Conservation (phyloP, 176 grass and related monocot species). For the Puccinellia tenuiflora region DNA sequence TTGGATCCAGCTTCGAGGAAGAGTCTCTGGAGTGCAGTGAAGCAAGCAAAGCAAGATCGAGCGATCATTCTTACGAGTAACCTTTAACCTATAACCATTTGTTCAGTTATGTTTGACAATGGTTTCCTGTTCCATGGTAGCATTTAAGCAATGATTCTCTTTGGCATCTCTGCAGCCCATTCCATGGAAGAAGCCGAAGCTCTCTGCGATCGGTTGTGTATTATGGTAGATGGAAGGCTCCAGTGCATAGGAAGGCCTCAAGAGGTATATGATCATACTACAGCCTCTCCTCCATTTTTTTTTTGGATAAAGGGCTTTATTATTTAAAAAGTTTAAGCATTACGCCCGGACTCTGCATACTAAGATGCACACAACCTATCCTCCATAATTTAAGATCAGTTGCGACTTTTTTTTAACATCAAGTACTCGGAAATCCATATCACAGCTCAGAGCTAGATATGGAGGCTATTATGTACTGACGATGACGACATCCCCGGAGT, state of each 20-base stretch:
- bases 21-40: slow-evolving; percentile 53
- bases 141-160: background rate
- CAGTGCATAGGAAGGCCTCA: slow-evolving; percentile 56
- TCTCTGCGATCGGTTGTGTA: slow-evolving; percentile 63
- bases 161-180: slow-evolving; percentile 38
- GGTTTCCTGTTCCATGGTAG: background rate
- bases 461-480: slow-evolving; percentile 60
- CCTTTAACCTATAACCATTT: background rate
- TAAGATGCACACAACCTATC: too few species aligned
- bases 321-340: too few species aligned
- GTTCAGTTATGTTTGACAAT: background rate
- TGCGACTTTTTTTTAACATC: background rate
- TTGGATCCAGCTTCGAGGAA: slow-evolving; percentile 75
- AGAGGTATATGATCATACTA: slow-evolving; percentile 35
- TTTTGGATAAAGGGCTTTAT: too few species aligned
- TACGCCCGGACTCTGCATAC: too few species aligned
- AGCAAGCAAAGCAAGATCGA: slow-evolving; percentile 56
- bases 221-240: slow-evolving; percentile 68
- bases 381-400: background rate
- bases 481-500: slow-evolving; percentile 34
- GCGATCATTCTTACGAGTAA: slow-evolving; percentile 82
- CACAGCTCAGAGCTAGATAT: slow-evolving; percentile 57
- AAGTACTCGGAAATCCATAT: background rate
- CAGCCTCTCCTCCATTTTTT: too few species aligned
- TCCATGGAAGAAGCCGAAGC: slow-evolving; percentile 82